phyloP scores from a whole-genome alignment of 2,329 filamentous ascomycete genomes.

The Aspergillus spinulosporus region DNA sequence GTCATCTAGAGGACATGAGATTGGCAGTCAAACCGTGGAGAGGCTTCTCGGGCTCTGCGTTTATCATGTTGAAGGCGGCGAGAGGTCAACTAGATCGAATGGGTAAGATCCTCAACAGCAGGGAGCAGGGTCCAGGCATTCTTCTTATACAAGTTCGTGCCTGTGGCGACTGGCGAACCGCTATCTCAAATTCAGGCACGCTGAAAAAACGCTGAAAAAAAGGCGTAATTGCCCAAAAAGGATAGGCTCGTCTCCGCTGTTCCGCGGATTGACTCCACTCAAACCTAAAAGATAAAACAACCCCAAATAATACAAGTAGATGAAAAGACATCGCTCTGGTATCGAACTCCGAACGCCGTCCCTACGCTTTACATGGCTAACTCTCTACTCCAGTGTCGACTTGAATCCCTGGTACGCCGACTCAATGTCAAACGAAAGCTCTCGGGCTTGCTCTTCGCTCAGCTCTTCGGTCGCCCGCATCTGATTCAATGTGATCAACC shows the following conservation, averaged over 20 bases:
- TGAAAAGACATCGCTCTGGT: not conserved
- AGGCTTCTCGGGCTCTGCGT: slow-evolving; percentile 37
- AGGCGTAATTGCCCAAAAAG: slow-evolving; percentile 32
- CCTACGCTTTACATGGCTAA: not conserved
- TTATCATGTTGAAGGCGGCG: slow-evolving; percentile 33
- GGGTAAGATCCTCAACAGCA: slow-evolving; percentile 3
- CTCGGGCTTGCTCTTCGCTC: slow-evolving; percentile 79
- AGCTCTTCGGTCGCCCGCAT: slow-evolving; percentile 95
- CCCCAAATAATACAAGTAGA: not conserved
- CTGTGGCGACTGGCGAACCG: slow-evolving; percentile 21
- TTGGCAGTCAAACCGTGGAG: slow-evolving; percentile 37
- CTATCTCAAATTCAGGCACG: slow-evolving; percentile 22
- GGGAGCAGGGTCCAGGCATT: slow-evolving; percentile 3
- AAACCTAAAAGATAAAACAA: slow-evolving; percentile 18
- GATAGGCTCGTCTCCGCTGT: slow-evolving; percentile 31
- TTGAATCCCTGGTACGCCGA: slow-evolving; percentile 95
- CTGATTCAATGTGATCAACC: slow-evolving; percentile 95
- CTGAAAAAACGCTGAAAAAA: slow-evolving; percentile 31
- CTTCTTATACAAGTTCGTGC: slow-evolving; percentile 14
- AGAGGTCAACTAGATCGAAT: slow-evolving; percentile 7
- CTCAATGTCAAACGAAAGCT: slow-evolving; percentile 91
- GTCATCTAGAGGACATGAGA: slow-evolving; percentile 20
- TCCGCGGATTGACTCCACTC: slow-evolving; percentile 29
- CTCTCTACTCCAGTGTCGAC: slow-evolving; percentile 62
- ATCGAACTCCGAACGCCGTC: slow-evolving; percentile 21